Percentiles rank a stretch among this genome's conserved stretches.
phyloP scores from a whole-genome alignment of 108 stramenopile species.

The Cyclostephanos tholiformis region DNA sequence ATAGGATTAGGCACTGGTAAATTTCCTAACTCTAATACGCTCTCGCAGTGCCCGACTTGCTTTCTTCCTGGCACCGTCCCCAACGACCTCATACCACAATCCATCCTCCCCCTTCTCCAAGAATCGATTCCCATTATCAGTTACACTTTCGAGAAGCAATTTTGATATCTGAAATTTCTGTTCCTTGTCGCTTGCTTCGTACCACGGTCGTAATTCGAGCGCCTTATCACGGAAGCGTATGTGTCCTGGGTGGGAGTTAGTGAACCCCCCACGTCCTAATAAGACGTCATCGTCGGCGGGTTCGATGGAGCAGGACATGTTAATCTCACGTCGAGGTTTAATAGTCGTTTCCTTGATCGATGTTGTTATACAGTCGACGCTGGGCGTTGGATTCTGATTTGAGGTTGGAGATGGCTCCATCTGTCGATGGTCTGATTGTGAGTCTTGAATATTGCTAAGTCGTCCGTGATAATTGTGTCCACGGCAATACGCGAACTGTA shows the following conservation, averaged over 20 bases:
- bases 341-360: neutral
- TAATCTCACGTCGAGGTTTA: constrained; percentile 16
- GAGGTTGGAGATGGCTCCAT: too few relatives aligned
- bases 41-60: constrained; percentile 51
- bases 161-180: constrained; percentile 39
- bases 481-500: too few relatives aligned
- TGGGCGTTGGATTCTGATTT: neutral
- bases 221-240: constrained; percentile 59
- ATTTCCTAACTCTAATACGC: constrained; percentile 5
- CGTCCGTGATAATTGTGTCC: too few relatives aligned
- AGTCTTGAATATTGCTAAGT: too few relatives aligned
- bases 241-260: constrained; percentile 72
- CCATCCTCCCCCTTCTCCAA: constrained; percentile 47
- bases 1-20: neutral
- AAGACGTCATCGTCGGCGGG: constrained; percentile 71
- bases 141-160: constrained; percentile 35
- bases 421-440: too few relatives aligned
- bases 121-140: constrained; percentile 31
- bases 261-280: constrained; percentile 74
- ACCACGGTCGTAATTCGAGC: constrained; percentile 25
- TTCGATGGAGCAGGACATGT: constrained; percentile 13
- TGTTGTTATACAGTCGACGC: too few relatives aligned
- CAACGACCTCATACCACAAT: constrained; percentile 47
- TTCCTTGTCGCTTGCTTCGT: constrained; percentile 29
- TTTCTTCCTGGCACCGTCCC: constrained; percentile 48